phyloP scores from a whole-genome alignment of 495 filamentous ascomycete species.

The Trichoderma virens region DNA sequence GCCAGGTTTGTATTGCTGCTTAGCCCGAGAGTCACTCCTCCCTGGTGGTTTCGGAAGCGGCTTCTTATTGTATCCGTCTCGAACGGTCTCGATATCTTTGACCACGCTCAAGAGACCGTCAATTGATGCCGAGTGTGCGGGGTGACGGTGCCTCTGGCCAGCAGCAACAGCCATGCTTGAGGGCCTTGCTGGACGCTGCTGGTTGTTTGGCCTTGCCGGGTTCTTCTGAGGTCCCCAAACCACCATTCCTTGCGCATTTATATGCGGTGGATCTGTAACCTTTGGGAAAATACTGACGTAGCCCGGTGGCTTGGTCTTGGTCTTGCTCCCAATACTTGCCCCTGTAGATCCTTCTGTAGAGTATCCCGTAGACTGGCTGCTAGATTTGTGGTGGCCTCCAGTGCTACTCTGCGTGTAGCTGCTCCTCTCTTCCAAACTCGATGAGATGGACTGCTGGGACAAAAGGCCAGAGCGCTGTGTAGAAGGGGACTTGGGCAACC shows the following conservation, averaged over 20 bases:
- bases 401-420: not conserved
- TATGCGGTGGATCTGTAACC: not conserved
- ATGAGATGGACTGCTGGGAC: slow-evolving; percentile 20
- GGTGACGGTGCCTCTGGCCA: not conserved
- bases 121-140: not conserved
- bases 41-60: not conserved
- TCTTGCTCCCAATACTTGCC: not conserved
- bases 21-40: not conserved
- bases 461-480: not conserved
- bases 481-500: not conserved
- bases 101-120: not conserved
- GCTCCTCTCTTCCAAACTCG: not conserved
- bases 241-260: not conserved
- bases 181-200: not conserved
- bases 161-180: not conserved
- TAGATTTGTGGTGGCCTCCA: not conserved
- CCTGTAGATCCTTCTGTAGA: not conserved
- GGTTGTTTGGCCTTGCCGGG: not conserved
- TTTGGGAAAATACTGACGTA: not conserved
- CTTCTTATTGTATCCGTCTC: not conserved
- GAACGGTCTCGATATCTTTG: not conserved
- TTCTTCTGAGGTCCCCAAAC: not conserved
- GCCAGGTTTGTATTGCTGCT: not conserved
- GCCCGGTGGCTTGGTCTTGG: not conserved
- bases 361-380: not conserved